These are phyloP conservation scores for Coccomyxa sp. DNA, from an alignment of 139 green algal species.

Conservation along the genomic window DNA sequence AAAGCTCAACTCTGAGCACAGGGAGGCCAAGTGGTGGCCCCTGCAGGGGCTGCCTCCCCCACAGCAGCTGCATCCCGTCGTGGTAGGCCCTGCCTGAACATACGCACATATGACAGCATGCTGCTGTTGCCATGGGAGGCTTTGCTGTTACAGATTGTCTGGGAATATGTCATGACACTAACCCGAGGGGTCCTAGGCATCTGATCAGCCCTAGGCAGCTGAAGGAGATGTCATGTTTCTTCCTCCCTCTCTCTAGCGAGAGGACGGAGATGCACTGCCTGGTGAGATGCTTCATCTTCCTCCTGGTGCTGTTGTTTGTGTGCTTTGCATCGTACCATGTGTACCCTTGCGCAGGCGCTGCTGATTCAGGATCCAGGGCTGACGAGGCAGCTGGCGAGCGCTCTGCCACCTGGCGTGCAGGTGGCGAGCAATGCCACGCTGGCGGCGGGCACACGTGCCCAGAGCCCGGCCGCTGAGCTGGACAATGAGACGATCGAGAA, in stretches of 20 bases:
- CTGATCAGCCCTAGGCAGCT: no score
- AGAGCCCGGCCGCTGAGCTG: neutral
- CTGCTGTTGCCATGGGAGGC: no score
- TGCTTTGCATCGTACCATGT: no score
- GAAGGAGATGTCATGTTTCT: no score
- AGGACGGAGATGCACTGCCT: no score
- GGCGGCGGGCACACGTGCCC: neutral
- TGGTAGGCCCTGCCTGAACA: slow-evolving; percentile 4
- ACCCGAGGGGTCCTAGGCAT: no score
- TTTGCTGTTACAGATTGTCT: no score
- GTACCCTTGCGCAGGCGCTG: neutral
- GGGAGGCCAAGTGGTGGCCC: slow-evolving; percentile 33
- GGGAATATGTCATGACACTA: no score
- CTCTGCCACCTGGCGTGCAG: neutral
- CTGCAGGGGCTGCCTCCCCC: neutral
- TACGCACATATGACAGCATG: no score
- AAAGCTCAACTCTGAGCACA: slow-evolving; percentile 60
- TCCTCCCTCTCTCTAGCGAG: no score
- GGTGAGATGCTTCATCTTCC: no score
- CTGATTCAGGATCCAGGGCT: neutral
- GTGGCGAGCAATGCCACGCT: neutral
- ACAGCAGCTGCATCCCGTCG: slow-evolving; percentile 20
- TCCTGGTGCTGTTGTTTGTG: no score
- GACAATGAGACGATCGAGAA: neutral
- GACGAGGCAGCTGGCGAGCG: neutral